Conservation (phyloP, 2,329 filamentous ascomycete genomes). For the Fusarium sp. region DNA sequence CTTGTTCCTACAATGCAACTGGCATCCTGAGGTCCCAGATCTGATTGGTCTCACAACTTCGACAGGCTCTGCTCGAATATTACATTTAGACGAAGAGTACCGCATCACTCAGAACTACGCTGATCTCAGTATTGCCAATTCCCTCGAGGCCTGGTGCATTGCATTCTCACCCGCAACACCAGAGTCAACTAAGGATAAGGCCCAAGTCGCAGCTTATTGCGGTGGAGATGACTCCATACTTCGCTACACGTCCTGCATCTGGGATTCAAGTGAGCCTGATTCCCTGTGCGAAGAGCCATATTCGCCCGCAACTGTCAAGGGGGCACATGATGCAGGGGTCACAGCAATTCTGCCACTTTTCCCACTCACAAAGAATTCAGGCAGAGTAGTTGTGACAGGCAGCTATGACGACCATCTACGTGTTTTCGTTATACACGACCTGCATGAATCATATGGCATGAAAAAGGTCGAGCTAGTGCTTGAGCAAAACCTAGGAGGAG, state of each 20-base stretch:
- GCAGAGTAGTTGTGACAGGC: conserved; percentile 78
- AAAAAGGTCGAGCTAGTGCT: conserved; percentile 64
- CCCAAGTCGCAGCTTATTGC: conserved; percentile 64
- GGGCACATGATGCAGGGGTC: conserved; percentile 80
- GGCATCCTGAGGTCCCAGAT: conserved; percentile 68
- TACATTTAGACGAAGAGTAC: conserved; percentile 58
- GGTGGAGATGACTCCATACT: conserved; percentile 81
- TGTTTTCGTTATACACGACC: conserved; percentile 64
- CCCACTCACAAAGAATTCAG: conserved; percentile 51
- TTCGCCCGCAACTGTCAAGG: conserved; percentile 50
- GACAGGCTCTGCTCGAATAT: conserved; percentile 68
- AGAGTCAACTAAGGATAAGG: conserved; percentile 17
- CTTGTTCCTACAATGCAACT: conserved; percentile 78
- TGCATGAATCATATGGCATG: conserved; percentile 52
- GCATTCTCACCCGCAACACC: conserved; percentile 60
- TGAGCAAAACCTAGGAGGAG: conserved; percentile 75
- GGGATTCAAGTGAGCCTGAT: conserved; percentile 15
- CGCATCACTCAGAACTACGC: conserved; percentile 44
- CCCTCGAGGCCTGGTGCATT: conserved; percentile 79
- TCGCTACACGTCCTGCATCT: conserved; percentile 55
- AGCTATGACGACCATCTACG: conserved; percentile 91
- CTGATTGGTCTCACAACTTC: conserved; percentile 78
- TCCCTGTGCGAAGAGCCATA: conserved; percentile 36
- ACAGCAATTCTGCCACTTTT: conserved; percentile 83
- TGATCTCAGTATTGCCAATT: conserved; percentile 58